Evolutionary conservation across 495 filamentous ascomycete genomes (phyloP), one percentile per base, ranked within the genome.

Genomic region (Ramalina intermedia): DNA sequence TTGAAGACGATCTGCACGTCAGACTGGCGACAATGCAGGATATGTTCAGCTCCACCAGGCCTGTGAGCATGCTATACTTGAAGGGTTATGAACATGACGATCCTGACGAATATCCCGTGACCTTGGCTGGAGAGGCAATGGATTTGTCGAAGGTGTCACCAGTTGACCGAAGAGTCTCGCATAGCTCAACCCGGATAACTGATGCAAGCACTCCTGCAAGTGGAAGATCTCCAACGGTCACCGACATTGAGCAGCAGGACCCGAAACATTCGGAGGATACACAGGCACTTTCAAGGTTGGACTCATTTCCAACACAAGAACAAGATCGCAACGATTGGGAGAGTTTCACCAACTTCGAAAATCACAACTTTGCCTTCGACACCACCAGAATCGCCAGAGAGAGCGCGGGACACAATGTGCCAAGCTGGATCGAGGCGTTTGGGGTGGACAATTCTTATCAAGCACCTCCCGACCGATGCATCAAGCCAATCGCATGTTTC

Each of bases 1-100:
- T 81, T 16, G 91, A 95, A 60, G 93, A 96, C 53, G 93, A 96
- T 60, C 68, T 96, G 6, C 84, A 94, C 51, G 69, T 76, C 51
- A 95, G 94, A 63, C 70, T 96, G 16, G 75, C 79, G 41, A 81
- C 78, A 24, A 74, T 93, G 59, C 85, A 95, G 60, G 90, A 93
- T 55, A 96, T 96, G 91, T 95, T 96, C 61, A 87, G 83, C 11
- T 94, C 87, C 41, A 94, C 87, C 2, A 75, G 85, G 12, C 80
- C 87, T 3, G 78, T 88, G 21, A 96, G 88, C 63, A 70, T 90
- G 11, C 69, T 98, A 20, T 85, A 84, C 55, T 75, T 98, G 14
- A 78, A 80, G 37, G 93, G 88, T 43, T 81, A 84, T 2, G 85
- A 87, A 20, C 63, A 76, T 13, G 91, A 98, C 58, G 91, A 98